phyloP scores from a whole-genome alignment of 768 basidiomycete genomes.

The Cyclocybe cylindracea region DNA sequence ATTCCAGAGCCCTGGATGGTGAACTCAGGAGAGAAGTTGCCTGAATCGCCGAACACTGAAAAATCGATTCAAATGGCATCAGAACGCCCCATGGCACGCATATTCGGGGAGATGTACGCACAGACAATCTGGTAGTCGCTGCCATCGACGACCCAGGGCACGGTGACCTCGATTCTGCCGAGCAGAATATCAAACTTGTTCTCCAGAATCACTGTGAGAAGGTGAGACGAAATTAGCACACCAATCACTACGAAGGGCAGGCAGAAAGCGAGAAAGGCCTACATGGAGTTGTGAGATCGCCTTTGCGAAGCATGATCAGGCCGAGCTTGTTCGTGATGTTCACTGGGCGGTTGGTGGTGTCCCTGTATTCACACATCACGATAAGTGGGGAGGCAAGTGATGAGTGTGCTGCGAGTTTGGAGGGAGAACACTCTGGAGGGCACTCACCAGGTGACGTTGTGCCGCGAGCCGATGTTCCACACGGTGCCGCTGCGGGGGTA shows the following conservation, averaged over 20 bases:
- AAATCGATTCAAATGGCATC: slow-evolving; percentile 1
- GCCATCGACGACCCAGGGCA: slow-evolving; percentile 34
- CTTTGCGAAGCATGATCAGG: slow-evolving; percentile 40
- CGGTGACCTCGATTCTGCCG: slow-evolving; percentile 32
- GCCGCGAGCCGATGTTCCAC: slow-evolving; percentile 41
- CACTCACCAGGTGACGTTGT: slow-evolving; percentile 47
- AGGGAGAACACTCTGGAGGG: not conserved
- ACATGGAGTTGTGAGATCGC: slow-evolving; percentile 30
- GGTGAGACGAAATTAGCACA: slow-evolving; percentile 1
- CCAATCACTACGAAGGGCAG: not conserved
- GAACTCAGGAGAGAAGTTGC: slow-evolving; percentile 35
- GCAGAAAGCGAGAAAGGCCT: slow-evolving; percentile 6
- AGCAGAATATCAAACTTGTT: slow-evolving; percentile 35
- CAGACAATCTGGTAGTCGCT: slow-evolving; percentile 38
- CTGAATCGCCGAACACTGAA: slow-evolving; percentile 55
- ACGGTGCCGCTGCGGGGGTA: slow-evolving; percentile 33
- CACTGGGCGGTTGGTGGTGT: slow-evolving; percentile 38
- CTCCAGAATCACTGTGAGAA: slow-evolving; percentile 29
- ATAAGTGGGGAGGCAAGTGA: not conserved
- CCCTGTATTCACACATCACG: slow-evolving; percentile 23
- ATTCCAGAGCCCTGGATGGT: slow-evolving; percentile 21
- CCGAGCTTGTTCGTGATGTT: slow-evolving; percentile 52
- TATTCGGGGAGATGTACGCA: slow-evolving; percentile 25
- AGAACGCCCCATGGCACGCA: not conserved
- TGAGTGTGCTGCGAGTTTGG: not conserved